Base-by-base conservation (phyloP, 805 yeast species). In the Candida maris region DNA sequence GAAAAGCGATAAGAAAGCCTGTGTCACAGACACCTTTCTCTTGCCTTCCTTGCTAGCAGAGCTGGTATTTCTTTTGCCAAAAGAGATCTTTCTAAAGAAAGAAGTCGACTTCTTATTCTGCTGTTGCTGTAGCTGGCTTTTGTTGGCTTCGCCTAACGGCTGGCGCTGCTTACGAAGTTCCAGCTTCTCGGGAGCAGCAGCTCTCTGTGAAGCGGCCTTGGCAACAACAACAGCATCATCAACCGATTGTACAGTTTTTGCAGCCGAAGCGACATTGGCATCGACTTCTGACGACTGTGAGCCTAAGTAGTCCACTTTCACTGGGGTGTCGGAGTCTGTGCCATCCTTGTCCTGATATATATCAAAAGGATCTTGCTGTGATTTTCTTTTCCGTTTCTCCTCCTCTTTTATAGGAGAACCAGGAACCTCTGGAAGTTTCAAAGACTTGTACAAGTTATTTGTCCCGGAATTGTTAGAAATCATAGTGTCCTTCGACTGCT, bases 31-130 rank as follows among this genome's bases (percentile, higher is more conserved):
- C 4, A 44, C 43, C 28, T 52, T 52, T 36, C 56, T 44, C 29
- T 38, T 39, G 20, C 17, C 27, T 8, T 43, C 48, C 26, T 34
- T 35, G 29, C 33, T 12, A 17, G 18, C 38, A 23, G 19, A 29
- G 23, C 28, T 28, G 24, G 7, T 14, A 19, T 4, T 24, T 48
- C 62, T 69, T 12, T 65, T 47, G 19, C 77, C 76, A 67, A 75
- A 70, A 7, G 77, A 71, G 23, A 75, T 50, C 48, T 74, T 75
- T 37, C 79, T 56, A 59, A 75, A 73, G 39, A 63, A 57, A 8
- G 59, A 57, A 15, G 46, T 35, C 9, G 54, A 43, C 20, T 57
- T 42, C 27, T 39, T 41, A 35, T 47, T 42, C 12, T 35, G 25
- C 7, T 44, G 50, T 24, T 39, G 41, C 27, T 39, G 37, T 12